Evolutionary conservation across 257 asterid species (phyloP).

Genomic region (Gardenia jasminoides): DNA sequence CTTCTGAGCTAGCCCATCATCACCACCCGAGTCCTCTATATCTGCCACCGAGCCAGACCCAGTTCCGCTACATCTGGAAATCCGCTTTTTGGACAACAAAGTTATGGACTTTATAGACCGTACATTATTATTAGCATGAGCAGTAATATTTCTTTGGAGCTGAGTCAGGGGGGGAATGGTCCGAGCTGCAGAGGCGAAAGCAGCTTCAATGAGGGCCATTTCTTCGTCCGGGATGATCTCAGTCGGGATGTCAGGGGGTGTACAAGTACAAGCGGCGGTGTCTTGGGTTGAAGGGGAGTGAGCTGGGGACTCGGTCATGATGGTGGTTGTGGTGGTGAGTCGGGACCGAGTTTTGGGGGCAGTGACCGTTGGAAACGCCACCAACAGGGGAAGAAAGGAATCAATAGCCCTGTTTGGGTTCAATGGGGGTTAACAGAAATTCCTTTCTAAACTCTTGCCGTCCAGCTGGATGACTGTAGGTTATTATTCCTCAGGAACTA

Average conservation of each 20-base stretch:
- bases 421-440: no score
- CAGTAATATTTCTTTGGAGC: conserved; percentile 11
- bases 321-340: conserved; percentile 24
- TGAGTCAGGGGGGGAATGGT: conserved; percentile 27
- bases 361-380: conserved; percentile 39
- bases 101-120: conserved; percentile 55
- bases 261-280: background rate
- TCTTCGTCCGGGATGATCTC: conserved; percentile 72
- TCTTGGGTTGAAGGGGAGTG: conserved; percentile 23
- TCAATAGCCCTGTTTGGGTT: no score
- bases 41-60: conserved; percentile 38
- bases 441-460: no score
- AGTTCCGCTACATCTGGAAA: conserved; percentile 41
- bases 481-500: background rate
- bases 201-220: conserved; percentile 81
- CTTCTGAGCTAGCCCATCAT: conserved; percentile 29
- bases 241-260: conserved; percentile 42
- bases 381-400: background rate
- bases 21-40: conserved; percentile 56
- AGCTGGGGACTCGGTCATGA: conserved; percentile 45
- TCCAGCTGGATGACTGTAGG: background rate
- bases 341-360: conserved; percentile 27
- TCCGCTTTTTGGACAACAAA: conserved; percentile 53
- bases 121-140: background rate
- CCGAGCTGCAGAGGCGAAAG: conserved; percentile 48